Conservation (phyloP, 1,284 basidiomycete genomes). For the Pascua sp. region DNA sequence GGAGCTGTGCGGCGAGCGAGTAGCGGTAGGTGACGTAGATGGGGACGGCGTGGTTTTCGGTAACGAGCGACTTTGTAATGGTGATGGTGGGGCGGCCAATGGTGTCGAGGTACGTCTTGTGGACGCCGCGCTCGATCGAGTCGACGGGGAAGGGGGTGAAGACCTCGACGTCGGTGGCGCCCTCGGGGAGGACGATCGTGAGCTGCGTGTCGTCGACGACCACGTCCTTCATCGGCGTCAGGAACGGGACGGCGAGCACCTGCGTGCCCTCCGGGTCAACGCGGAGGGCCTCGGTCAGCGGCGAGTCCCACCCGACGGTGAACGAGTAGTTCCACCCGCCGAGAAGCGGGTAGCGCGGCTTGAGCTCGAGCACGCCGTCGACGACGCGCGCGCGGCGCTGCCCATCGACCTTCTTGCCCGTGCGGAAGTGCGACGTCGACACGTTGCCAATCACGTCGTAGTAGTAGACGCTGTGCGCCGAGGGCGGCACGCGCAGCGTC, state of each 20-base stretch:
- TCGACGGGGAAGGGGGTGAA: slow-evolving; percentile 72
- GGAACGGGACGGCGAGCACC: slow-evolving; percentile 76
- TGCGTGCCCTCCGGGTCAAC: slow-evolving; percentile 49
- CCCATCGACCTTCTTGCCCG: slow-evolving; percentile 50
- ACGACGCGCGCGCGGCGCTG: slow-evolving; percentile 50
- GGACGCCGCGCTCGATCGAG: slow-evolving; percentile 59
- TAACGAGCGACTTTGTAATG: slow-evolving; percentile 69
- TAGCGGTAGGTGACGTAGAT: slow-evolving; percentile 70
- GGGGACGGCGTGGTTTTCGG: slow-evolving; percentile 64
- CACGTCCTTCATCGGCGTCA: slow-evolving; percentile 74
- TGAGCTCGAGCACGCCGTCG: slow-evolving; percentile 65
- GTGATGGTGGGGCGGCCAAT: slow-evolving; percentile 75
- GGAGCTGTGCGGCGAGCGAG: slow-evolving; percentile 67
- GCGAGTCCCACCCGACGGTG: slow-evolving; percentile 86
- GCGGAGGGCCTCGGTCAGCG: slow-evolving; percentile 61
- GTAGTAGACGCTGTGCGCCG: slow-evolving; percentile 77
- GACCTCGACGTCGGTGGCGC: slow-evolving; percentile 78
- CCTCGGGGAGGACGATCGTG: slow-evolving; percentile 84
- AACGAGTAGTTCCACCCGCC: slow-evolving; percentile 98
- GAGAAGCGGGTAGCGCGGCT: slow-evolving; percentile 85
- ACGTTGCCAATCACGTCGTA: slow-evolving; percentile 94
- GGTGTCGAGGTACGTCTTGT: slow-evolving; percentile 91
- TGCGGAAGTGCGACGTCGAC: slow-evolving; percentile 82
- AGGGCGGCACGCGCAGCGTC: slow-evolving; percentile 72
- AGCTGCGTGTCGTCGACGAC: slow-evolving; percentile 78